Conservation (phyloP, 768 basidiomycete species). For the Pleurotus giganteus region DNA sequence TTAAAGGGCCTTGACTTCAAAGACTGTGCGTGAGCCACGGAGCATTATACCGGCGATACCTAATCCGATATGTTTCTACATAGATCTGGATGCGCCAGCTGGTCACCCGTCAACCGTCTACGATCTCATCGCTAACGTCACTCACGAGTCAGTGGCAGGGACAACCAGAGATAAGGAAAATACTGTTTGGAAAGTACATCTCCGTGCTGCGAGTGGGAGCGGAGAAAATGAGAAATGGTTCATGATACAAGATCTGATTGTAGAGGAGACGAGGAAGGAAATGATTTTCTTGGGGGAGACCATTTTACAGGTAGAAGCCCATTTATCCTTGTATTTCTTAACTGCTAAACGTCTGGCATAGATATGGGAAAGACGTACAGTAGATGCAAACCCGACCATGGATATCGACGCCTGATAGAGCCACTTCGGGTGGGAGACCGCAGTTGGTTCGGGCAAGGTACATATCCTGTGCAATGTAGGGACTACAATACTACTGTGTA, state of each 20-base stretch:
- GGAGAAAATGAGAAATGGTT: conserved; percentile 93
- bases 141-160: conserved; percentile 93
- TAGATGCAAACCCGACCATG: conserved; percentile 22
- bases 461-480: background rate
- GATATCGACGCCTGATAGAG: conserved; percentile 28
- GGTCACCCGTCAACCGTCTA: conserved; percentile 68
- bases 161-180: conserved; percentile 91
- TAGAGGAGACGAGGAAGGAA: conserved; percentile 93
- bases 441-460: background rate
- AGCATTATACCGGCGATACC: conserved; percentile 19
- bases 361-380: conserved; percentile 64
- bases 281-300: conserved; percentile 98
- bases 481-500: background rate
- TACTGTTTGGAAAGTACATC: conserved; percentile 91
- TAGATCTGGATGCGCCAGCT: conserved; percentile 77
- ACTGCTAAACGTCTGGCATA: conserved; percentile 19
- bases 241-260: conserved; percentile 93
- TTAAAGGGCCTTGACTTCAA: conserved; percentile 88
- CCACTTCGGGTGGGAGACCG: background rate
- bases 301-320: conserved; percentile 80
- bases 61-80: conserved; percentile 18
- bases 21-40: conserved; percentile 66
- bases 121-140: conserved; percentile 94
- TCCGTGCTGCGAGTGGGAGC: conserved; percentile 71
- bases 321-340: conserved; percentile 5